Conservation (phyloP, 208 protist species). For the Acanthamoeba royreba region DNA sequence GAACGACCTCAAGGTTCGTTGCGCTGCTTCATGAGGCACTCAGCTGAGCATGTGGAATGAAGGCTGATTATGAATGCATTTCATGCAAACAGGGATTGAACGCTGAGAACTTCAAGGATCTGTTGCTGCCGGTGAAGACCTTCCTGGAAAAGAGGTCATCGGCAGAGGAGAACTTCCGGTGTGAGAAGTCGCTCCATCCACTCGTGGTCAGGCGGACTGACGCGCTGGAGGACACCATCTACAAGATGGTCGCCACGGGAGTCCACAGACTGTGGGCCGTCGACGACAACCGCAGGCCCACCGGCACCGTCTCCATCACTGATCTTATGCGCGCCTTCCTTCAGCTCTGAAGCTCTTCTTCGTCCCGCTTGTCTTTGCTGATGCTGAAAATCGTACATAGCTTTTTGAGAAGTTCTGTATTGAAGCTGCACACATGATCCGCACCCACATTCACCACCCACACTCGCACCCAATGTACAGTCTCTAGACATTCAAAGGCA, state of each 20-base stretch:
- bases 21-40: no score
- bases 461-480: no score
- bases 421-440: no score
- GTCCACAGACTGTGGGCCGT: slow-evolving; percentile 27
- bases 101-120: slow-evolving; percentile 3
- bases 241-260: slow-evolving; percentile 20
- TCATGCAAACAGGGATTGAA: background rate
- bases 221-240: slow-evolving; percentile 37
- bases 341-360: background rate
- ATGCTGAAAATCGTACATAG: no score
- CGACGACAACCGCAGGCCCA: background rate
- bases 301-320: background rate
- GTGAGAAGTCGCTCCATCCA: slow-evolving; percentile 9
- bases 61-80: background rate
- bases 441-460: no score
- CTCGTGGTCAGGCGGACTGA: background rate
- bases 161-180: slow-evolving; percentile 34
- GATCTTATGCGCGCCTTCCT: slow-evolving; percentile 31
- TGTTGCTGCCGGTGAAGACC: background rate
- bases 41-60: no score
- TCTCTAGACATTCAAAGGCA: no score
- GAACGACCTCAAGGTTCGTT: slow-evolving; percentile 19
- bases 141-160: slow-evolving; percentile 23
- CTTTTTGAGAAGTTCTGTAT: no score
- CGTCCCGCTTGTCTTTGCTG: no score